phyloP scores from a whole-genome alignment of 164 flowering plant species.

The Liriodendron chinense region DNA sequence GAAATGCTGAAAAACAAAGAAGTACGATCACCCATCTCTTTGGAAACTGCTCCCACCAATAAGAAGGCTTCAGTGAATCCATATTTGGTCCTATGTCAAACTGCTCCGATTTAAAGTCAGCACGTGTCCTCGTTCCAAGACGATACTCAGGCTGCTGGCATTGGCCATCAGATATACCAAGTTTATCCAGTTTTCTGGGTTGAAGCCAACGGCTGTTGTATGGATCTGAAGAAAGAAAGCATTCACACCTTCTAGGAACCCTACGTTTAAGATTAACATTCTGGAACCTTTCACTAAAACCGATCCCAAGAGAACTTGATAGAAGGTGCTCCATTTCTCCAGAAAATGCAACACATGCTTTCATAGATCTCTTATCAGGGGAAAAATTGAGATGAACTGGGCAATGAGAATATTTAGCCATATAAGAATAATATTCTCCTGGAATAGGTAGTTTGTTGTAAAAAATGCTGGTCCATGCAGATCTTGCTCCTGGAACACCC shows the following conservation, averaged over 20 bases:
- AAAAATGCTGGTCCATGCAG: conserved; percentile 27
- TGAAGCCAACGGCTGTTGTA: conserved; percentile 27
- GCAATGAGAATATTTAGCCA: conserved; percentile 23
- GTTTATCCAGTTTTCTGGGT: conserved; percentile 27
- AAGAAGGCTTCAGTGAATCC: conserved; percentile 42
- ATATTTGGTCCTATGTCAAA: conserved; percentile 50
- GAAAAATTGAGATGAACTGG: conserved; percentile 19
- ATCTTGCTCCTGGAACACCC: conserved; percentile 20
- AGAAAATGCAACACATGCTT: conserved; percentile 10
- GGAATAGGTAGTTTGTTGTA: conserved; percentile 18
- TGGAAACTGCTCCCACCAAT: conserved; percentile 80
- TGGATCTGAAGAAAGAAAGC: conserved; percentile 30
- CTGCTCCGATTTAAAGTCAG: conserved; percentile 67
- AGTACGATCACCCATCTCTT: conserved; percentile 95
- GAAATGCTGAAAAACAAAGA: conserved; percentile 86
- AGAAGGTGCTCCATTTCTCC: conserved; percentile 20
- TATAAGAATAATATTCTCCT: conserved; percentile 15
- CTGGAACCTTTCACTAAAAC: conserved; percentile 14
- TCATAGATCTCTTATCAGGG: conserved; percentile 21
- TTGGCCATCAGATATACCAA: conserved; percentile 28
- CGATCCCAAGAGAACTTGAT: conserved; percentile 18
- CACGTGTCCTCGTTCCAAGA: conserved; percentile 38
- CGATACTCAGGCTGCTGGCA: conserved; percentile 25
- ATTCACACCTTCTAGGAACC: conserved; percentile 29
- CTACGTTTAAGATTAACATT: conserved; percentile 18